Base-by-base conservation (phyloP, 345 rosid species). In the Dipteronia dyeriana region DNA sequence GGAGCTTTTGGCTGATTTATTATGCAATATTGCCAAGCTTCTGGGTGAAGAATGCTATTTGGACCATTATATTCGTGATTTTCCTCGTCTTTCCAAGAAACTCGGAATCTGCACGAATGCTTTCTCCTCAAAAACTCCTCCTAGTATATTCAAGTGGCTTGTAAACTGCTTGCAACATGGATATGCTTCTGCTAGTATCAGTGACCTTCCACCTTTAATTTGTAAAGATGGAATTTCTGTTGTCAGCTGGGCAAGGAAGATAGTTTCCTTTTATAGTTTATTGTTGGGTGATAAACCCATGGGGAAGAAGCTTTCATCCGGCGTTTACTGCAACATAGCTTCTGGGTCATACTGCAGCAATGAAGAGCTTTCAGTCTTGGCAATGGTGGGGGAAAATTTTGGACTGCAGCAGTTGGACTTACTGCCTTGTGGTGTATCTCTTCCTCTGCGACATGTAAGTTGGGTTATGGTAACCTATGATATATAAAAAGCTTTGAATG, bases 301-400 rank as follows among this genome's bases (percentile, higher is more conserved):
- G 38, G 94, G 92, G 72, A 84, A 81, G 65, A 89, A 85, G 79
- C 88, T 92, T 66, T 85, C 97, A 9, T 86, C 94, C 80, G 97
- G 98, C 76, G 90, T 95, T 73, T 81, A 81, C 81, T 95, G 97
- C 85, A 91, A 86, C 78, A 74, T 93, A 78, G 92, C 96, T 39
- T 25, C 77, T n/a, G 99, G 99, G 71, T 93, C 97, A 75, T 88
- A 81, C 83, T 76, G 89, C 82, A 85, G 86, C 49, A 78, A 75
- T 71, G 99, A 92, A 89, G 98, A 95, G 84, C 91, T 92, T 45
- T 78, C 94, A 22, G 84, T 95, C 79, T 85, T 95, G 87, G 96
- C 97, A 81, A 95, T 95, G 99, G 97, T 87, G 54, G 99, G 98
- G 70, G 99, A 95, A 84, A 92, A 82, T 83, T 95, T 95, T 90